phyloP scores from a whole-genome alignment of 2,329 filamentous ascomycete species.

The Lachnellula arida region DNA sequence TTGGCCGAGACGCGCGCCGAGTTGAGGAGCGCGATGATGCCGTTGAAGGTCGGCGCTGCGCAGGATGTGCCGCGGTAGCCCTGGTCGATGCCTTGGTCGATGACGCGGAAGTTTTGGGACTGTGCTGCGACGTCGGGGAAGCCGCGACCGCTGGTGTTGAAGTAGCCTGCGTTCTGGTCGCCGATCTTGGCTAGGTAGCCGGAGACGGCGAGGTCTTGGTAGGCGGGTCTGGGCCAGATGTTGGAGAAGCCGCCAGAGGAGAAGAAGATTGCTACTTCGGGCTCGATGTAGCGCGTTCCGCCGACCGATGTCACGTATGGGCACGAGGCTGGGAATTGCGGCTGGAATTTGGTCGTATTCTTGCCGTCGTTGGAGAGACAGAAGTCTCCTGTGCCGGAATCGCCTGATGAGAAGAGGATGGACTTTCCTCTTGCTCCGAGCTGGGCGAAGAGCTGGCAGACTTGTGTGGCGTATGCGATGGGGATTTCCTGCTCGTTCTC shows the following conservation, averaged over 20 bases:
- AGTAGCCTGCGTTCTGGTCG: slow-evolving; percentile 40
- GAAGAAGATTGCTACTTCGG: slow-evolving; percentile 28
- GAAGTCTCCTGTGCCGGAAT: slow-evolving; percentile 31
- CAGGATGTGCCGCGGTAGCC: slow-evolving; percentile 35
- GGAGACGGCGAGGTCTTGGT: slow-evolving; percentile 40
- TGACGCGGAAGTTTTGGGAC: slow-evolving; percentile 47
- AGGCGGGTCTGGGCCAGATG: slow-evolving; percentile 41
- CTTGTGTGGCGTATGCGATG: slow-evolving; percentile 44
- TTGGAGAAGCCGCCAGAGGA: slow-evolving; percentile 47
- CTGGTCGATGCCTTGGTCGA: slow-evolving; percentile 11
- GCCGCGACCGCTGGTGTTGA: slow-evolving; percentile 43
- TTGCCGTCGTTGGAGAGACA: slow-evolving; percentile 57
- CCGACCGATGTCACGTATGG: slow-evolving; percentile 64
- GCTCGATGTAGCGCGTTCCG: slow-evolving; percentile 33
- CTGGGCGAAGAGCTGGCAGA: slow-evolving; percentile 51
- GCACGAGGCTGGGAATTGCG: slow-evolving; percentile 61
- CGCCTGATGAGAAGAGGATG: slow-evolving; percentile 48
- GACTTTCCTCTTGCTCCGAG: slow-evolving; percentile 51
- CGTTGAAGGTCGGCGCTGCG: slow-evolving; percentile 53
- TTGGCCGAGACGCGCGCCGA: slow-evolving; percentile 36
- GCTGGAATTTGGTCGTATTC: slow-evolving; percentile 49
- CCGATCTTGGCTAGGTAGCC: slow-evolving; percentile 35
- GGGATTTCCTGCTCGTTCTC: slow-evolving; percentile 56
- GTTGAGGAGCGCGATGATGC: slow-evolving; percentile 56
- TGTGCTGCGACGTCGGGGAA: slow-evolving; percentile 47